A percentile compares a stretch with the other conserved stretches of the same genome.
These are phyloP conservation scores for Flaveria bidentis DNA, from an alignment of 129 eudicot species.

Conservation along the genomic window DNA sequence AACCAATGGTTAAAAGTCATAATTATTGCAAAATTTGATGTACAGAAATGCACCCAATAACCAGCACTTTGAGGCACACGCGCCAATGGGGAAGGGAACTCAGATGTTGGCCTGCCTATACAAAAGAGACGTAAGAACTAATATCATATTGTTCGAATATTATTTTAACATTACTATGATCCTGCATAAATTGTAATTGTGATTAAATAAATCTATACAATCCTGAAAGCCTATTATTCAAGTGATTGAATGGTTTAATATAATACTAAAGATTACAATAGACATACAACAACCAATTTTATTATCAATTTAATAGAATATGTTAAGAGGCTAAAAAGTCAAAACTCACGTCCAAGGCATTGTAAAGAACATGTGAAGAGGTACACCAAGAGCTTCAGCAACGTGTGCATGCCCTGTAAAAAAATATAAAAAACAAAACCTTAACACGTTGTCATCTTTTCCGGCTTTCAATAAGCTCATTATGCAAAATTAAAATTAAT, in stretches of 20 bases:
- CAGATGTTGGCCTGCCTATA: conserved; percentile 90
- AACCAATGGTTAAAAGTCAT: neutral
- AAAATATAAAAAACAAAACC: conserved; percentile 8
- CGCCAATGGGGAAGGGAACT: conserved; percentile 89
- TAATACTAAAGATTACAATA: neutral
- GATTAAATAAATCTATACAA: neutral
- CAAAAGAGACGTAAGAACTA: conserved; percentile 40
- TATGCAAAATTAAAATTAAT: no score
- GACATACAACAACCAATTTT: conserved; percentile 10
- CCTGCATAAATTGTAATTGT: neutral
- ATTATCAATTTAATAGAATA: neutral
- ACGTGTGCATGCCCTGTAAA: conserved; percentile 87
- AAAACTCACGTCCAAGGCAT: conserved; percentile 99
- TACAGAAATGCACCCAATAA: conserved; percentile 53
- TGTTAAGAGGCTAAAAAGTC: neutral
- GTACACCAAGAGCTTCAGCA: conserved; percentile 98
- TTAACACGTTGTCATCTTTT: conserved; percentile 11
- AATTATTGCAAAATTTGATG: neutral
- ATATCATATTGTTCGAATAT: neutral
- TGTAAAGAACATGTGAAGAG: conserved; percentile 96
- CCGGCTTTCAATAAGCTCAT: conserved; percentile 2
- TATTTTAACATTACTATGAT: conserved; percentile 4
- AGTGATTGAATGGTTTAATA: neutral
- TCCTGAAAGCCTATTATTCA: neutral
- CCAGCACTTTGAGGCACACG: conserved; percentile 95